Percentiles rank a stretch among this genome's conserved stretches.
Evolutionary conservation across 805 yeast species (phyloP).

Genomic region (Ascoidea tarda): DNA sequence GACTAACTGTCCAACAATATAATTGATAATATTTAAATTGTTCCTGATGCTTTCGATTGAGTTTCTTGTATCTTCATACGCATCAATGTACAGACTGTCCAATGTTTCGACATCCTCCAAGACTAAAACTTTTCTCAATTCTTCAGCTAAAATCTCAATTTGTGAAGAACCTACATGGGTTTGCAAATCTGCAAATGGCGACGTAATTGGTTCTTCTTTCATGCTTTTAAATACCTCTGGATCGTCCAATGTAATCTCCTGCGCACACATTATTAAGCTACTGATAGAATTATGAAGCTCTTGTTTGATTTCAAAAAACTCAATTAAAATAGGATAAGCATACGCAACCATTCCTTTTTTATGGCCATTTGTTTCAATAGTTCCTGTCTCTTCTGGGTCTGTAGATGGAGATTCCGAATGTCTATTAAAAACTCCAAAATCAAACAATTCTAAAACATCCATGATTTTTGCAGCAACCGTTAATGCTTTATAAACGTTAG

Average conservation of each 20-base stretch:
- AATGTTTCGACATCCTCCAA: slow-evolving; percentile 29
- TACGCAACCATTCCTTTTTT: slow-evolving; percentile 3
- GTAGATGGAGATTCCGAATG: slow-evolving; percentile 15
- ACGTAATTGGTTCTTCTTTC: slow-evolving; percentile 34
- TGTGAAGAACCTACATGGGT: slow-evolving; percentile 20
- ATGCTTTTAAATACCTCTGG: slow-evolving; percentile 61
- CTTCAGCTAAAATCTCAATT: slow-evolving; percentile 31
- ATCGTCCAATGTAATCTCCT: slow-evolving; percentile 54
- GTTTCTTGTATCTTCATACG: slow-evolving; percentile 16
- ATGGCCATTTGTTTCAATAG: slow-evolving; percentile 1
- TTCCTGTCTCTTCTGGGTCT: slow-evolving; percentile 13
- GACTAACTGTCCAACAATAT: slow-evolving; percentile 40
- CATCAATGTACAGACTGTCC: slow-evolving; percentile 20
- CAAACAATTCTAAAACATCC: slow-evolving; percentile 45
- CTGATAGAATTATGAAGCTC: slow-evolving; percentile 46
- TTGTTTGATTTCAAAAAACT: slow-evolving; percentile 65
- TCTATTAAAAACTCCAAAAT: slow-evolving; percentile 35
- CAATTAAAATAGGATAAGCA: slow-evolving; percentile 30
- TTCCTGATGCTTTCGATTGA: slow-evolving; percentile 21
- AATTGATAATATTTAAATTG: slow-evolving; percentile 20
- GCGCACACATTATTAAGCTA: slow-evolving; percentile 51
- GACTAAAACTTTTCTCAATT: slow-evolving; percentile 31
- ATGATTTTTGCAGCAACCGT: slow-evolving; percentile 33
- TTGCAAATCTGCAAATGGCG: slow-evolving; percentile 14
- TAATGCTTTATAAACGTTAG: slow-evolving; percentile 38